Conservation (phyloP, 306 rosid genomes). For the Fragaria iinumae region DNA sequence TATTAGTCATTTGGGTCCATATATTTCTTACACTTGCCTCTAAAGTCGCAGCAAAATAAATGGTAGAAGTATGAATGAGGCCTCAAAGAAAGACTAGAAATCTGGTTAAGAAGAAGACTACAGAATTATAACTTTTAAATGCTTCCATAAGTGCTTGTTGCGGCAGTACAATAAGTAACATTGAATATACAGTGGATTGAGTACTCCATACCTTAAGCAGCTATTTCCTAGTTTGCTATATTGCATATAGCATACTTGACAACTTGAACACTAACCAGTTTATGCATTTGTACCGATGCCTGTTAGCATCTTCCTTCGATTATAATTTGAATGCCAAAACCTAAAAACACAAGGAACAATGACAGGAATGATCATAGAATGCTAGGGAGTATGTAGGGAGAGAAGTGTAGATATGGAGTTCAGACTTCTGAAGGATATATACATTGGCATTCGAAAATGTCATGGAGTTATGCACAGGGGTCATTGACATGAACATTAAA, state of each 20-base stretch:
- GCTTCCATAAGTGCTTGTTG: not conserved
- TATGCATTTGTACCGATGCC: not conserved
- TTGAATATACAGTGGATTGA: not conserved
- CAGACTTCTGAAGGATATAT: not conserved
- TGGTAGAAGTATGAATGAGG: not conserved
- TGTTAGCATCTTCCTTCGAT: not conserved
- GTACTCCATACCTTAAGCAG: not conserved
- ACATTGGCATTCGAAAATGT: not conserved
- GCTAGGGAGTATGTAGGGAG: not conserved
- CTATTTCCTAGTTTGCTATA: not conserved
- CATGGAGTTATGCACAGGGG: not conserved
- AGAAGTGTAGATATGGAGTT: not conserved
- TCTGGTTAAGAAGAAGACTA: not conserved
- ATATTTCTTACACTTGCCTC: not conserved
- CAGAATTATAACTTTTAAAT: not conserved
- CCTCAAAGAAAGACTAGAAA: not conserved
- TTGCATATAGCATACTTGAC: conserved; percentile 4
- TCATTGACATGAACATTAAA: not conserved
- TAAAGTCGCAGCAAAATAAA: not conserved
- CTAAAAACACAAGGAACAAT: not conserved
- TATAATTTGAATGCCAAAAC: not conserved
- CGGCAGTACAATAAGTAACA: not conserved
- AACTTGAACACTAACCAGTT: not conserved
- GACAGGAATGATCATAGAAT: not conserved
- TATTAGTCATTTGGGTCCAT: conserved; percentile 1